These are phyloP conservation scores for Aspergillus awamori DNA, from an alignment of 2,329 filamentous ascomycete species.

Conservation along the genomic window DNA sequence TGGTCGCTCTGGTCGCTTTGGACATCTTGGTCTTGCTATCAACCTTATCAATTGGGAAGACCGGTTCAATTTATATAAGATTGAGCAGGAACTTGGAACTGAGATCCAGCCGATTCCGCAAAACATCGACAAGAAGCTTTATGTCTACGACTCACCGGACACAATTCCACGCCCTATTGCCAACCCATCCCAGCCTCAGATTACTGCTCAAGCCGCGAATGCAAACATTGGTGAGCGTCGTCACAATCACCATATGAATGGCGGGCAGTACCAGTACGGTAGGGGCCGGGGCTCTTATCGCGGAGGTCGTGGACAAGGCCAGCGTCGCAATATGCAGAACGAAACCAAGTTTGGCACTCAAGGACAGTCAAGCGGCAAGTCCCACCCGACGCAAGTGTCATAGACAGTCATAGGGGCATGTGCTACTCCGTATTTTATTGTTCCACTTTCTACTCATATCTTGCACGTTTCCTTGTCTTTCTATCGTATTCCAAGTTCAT, in stretches of 20 bases:
- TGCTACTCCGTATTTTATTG: background rate
- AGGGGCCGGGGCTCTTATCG: slow-evolving; percentile 48
- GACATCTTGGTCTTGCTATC: slow-evolving; percentile 94
- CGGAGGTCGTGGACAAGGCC: slow-evolving; percentile 48
- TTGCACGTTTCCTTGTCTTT: slow-evolving; percentile 1
- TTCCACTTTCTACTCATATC: background rate
- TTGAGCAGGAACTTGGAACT: slow-evolving; percentile 94
- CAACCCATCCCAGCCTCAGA: slow-evolving; percentile 49
- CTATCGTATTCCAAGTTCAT: slow-evolving; percentile 4
- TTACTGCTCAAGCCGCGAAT: slow-evolving; percentile 23
- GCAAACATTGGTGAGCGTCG: slow-evolving; percentile 38
- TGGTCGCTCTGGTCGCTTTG: slow-evolving; percentile 94
- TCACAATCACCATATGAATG: slow-evolving; percentile 38
- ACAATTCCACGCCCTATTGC: slow-evolving; percentile 83
- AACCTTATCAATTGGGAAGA: slow-evolving; percentile 99
- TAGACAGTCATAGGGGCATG: slow-evolving; percentile 19
- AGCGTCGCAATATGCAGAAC: slow-evolving; percentile 41
- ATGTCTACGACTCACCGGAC: slow-evolving; percentile 96
- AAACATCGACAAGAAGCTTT: slow-evolving; percentile 94
- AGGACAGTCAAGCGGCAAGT: slow-evolving; percentile 32
- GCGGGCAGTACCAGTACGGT: slow-evolving; percentile 41
- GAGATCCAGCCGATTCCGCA: slow-evolving; percentile 96
- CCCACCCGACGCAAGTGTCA: slow-evolving; percentile 35
- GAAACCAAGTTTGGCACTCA: slow-evolving; percentile 35
- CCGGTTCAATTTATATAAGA: slow-evolving; percentile 97